Conservation (phyloP, 805 yeast species). For the Candida tibetensis region DNA sequence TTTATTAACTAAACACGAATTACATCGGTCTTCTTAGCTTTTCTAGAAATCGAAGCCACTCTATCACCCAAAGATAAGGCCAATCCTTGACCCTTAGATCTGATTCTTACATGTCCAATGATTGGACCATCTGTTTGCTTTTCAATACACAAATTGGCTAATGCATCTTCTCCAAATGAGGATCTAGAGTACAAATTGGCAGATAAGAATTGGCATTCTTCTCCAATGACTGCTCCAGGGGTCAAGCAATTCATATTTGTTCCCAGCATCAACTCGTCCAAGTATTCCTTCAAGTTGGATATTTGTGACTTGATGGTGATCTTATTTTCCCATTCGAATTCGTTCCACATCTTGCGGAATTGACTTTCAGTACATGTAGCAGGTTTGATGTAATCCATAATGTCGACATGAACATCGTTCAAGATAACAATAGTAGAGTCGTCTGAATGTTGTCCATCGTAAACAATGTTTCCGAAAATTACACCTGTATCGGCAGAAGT, state of each 20-base stretch:
- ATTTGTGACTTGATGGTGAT: constrained; percentile 77
- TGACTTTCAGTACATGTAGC: constrained; percentile 84
- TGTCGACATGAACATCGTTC: constrained; percentile 92
- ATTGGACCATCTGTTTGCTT: constrained; percentile 70
- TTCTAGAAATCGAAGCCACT: constrained; percentile 77
- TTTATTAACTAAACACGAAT: constrained; percentile 6
- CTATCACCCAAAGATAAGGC: constrained; percentile 94
- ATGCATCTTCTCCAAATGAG: constrained; percentile 95
- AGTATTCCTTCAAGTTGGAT: constrained; percentile 67
- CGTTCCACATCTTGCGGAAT: constrained; percentile 98
- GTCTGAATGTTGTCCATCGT: constrained; percentile 92
- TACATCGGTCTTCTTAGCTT: constrained; percentile 22
- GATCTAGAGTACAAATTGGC: constrained; percentile 92
- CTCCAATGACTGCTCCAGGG: constrained; percentile 86
- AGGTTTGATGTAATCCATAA: constrained; percentile 96
- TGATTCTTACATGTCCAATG: constrained; percentile 91
- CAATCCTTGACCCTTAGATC: constrained; percentile 97
- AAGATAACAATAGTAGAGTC: constrained; percentile 87
- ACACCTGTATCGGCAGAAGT: constrained; percentile 98
- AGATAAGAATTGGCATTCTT: constrained; percentile 85
- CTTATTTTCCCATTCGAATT: constrained; percentile 99
- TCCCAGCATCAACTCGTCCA: constrained; percentile 70
- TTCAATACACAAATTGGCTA: constrained; percentile 94
- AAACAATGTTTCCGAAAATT: constrained; percentile 93
- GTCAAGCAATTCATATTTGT: constrained; percentile 95